A percentile compares a stretch with the other conserved stretches of the same genome.
phyloP scores from a whole-genome alignment of 768 basidiomycete species.

The Porphyrellus cyaneotinctus region DNA sequence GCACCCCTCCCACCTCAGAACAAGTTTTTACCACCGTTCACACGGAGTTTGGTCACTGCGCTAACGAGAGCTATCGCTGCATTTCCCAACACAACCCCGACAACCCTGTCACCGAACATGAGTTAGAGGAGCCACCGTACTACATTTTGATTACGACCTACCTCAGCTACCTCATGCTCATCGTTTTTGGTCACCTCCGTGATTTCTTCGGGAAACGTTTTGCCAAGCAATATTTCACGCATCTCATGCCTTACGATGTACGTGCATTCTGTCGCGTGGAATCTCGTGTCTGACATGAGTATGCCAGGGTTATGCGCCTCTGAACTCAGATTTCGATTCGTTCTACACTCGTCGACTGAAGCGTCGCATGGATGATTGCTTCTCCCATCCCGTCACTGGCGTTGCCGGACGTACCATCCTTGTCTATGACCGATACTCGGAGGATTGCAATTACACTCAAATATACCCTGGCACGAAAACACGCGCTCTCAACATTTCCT shows the following conservation, averaged over 20 bases:
- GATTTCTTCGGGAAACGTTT: constrained; percentile 94
- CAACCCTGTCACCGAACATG: constrained; percentile 45
- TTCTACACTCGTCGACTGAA: constrained; percentile 98
- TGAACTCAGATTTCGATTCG: constrained; percentile 98
- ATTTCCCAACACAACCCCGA: constrained; percentile 53
- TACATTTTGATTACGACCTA: constrained; percentile 91
- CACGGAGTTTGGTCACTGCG: constrained; percentile 91
- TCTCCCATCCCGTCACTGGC: constrained; percentile 87
- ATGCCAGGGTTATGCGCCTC: constrained; percentile 87
- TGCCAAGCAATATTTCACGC: constrained; percentile 61
- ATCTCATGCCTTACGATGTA: constrained; percentile 82
- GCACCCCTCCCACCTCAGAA: constrained; percentile 73
- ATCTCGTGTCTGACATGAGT: neutral
- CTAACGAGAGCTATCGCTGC: constrained; percentile 69
- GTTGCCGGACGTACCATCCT: constrained; percentile 93
- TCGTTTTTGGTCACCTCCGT: constrained; percentile 85
- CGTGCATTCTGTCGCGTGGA: constrained; percentile 33
- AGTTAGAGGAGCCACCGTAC: constrained; percentile 85
- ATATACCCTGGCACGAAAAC: constrained; percentile 74
- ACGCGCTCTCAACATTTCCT: constrained; percentile 92
- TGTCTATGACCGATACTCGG: constrained; percentile 77
- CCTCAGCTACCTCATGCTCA: constrained; percentile 89
- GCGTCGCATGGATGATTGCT: constrained; percentile 91
- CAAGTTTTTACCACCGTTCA: constrained; percentile 77
- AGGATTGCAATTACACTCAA: constrained; percentile 78